Percentiles rank a stretch among this genome's conserved stretches.
phyloP scores from a whole-genome alignment of 2,329 filamentous ascomycete genomes.

The Trichophyton benhamiae region DNA sequence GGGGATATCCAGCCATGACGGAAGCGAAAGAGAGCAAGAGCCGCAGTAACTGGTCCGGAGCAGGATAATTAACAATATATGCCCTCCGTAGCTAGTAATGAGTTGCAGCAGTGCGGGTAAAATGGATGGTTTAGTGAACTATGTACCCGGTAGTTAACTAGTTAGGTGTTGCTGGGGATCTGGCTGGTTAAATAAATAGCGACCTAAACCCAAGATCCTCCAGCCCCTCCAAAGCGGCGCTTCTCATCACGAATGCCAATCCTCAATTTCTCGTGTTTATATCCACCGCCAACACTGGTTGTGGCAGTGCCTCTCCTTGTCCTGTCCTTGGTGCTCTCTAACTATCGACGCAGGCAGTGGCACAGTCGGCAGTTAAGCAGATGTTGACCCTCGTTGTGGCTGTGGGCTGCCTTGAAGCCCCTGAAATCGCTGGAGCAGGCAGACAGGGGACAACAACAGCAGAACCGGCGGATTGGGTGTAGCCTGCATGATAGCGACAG shows the following conservation, averaged over 20 bases:
- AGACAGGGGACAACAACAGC: neutral
- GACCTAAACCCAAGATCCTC: neutral
- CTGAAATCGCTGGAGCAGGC: neutral
- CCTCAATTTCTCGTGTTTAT: neutral
- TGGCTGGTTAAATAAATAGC: neutral
- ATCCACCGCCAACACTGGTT: neutral
- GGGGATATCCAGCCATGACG: neutral
- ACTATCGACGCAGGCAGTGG: neutral
- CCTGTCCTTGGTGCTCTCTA: neutral
- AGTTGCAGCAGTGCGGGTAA: neutral
- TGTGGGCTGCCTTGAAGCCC: neutral
- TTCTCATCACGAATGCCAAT: neutral
- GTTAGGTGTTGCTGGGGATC: neutral
- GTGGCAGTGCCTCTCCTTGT: neutral
- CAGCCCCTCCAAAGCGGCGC: neutral
- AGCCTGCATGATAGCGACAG: no score
- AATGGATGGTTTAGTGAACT: no score
- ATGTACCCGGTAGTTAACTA: no score
- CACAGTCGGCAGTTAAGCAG: neutral
- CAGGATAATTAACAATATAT: neutral
- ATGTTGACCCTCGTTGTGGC: neutral
- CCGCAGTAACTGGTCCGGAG: neutral
- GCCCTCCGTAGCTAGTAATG: neutral
- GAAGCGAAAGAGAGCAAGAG: neutral
- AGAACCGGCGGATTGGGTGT: no score